Evolutionary conservation across 164 flowering plant species (phyloP).

Genomic region (Nymphaea thermarum): DNA sequence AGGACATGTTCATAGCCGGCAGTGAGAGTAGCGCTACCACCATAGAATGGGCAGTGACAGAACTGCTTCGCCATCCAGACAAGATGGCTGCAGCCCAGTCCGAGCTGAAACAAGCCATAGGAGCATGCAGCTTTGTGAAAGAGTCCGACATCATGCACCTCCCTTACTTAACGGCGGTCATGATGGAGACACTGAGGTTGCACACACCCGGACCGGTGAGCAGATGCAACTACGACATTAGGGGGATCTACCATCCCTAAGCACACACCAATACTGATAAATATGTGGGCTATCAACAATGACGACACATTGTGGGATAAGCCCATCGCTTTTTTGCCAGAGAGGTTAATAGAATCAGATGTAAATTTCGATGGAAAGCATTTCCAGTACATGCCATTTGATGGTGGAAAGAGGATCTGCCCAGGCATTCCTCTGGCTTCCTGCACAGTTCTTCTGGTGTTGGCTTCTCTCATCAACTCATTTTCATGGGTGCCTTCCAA

Average conservation of each 20-base stretch:
- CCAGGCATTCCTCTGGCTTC: too few species aligned
- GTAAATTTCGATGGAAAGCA: slow-evolving; percentile 2
- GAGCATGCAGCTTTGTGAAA: slow-evolving; percentile 17
- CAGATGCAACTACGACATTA: neutral
- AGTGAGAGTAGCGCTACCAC: slow-evolving; percentile 47
- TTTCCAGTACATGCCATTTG: neutral
- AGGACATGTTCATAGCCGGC: slow-evolving; percentile 36
- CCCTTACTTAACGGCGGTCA: slow-evolving; percentile 2
- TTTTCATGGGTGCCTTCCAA: too few species aligned
- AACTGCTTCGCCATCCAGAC: slow-evolving; percentile 39
- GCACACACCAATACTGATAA: slow-evolving; percentile 3
- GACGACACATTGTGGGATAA: slow-evolving; percentile 1
- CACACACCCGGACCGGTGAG: slow-evolving; percentile 7
- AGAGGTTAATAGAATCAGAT: slow-evolving; percentile 2
- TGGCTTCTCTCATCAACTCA: too few species aligned
- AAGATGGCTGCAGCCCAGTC: slow-evolving; percentile 21
- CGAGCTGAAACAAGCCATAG: slow-evolving; percentile 29
- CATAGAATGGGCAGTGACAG: slow-evolving; percentile 62
- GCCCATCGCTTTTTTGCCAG: slow-evolving; percentile 1
- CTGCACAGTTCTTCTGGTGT: too few species aligned
- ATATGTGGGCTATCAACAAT: slow-evolving; percentile 5
- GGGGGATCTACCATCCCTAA: slow-evolving; percentile 1
- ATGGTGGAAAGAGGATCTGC: too few species aligned
- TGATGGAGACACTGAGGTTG: slow-evolving; percentile 4
- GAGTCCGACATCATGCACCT: slow-evolving; percentile 2